A percentile compares a stretch with the other conserved stretches of the same genome.
These are phyloP conservation scores for Atkinsonella texensis DNA, from an alignment of 2,329 filamentous ascomycete species.

Conservation along the genomic window DNA sequence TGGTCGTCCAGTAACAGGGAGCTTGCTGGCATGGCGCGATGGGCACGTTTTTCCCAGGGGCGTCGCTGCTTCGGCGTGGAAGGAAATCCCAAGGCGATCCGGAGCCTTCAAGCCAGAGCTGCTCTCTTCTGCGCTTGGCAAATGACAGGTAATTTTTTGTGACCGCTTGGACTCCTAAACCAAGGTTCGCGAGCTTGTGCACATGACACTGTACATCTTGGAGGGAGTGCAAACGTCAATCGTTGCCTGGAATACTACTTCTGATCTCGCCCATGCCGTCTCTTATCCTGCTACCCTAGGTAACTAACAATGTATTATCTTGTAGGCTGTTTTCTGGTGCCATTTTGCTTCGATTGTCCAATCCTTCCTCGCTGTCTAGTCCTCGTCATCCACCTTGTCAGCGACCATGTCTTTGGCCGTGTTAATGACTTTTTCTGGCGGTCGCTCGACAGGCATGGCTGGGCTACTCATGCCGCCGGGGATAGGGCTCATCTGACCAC, in stretches of 20 bases:
- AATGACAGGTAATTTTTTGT: neutral
- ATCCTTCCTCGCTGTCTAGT: conserved; percentile 18
- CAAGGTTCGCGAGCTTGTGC: neutral
- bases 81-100: neutral
- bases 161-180: neutral
- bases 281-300: too few species aligned
- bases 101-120: neutral
- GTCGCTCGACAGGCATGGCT: conserved; percentile 29
- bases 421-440: conserved; percentile 38
- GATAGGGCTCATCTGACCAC: conserved; percentile 33
- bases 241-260: neutral
- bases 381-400: conserved; percentile 41
- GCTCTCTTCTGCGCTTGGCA: neutral
- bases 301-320: neutral
- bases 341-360: neutral
- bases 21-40: neutral
- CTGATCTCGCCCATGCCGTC: neutral
- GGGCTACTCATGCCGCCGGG: conserved; percentile 34
- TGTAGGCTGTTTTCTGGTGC: neutral
- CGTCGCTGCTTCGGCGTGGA: neutral
- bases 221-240: neutral
- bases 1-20: neutral
- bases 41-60: neutral
- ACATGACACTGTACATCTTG: neutral
- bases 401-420: conserved; percentile 37